phyloP scores from a whole-genome alignment of 768 basidiomycete species.

The Hortiboletus campestris region DNA sequence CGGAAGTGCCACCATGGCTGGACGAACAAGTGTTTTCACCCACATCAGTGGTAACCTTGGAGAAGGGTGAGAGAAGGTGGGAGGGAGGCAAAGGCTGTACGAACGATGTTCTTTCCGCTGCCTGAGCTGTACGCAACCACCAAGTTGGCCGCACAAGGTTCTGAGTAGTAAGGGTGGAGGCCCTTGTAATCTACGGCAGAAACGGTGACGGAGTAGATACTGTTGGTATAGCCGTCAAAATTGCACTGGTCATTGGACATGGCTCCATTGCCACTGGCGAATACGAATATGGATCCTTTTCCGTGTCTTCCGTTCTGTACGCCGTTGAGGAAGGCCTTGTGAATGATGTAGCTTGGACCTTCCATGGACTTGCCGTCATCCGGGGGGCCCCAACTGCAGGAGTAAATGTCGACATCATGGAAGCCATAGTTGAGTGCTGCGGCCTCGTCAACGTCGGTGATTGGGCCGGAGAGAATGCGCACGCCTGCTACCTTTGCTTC shows the following conservation, averaged over 20 bases:
- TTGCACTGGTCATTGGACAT: slow-evolving; percentile 93
- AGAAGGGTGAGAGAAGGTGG: slow-evolving; percentile 14
- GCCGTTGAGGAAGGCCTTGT: slow-evolving; percentile 92
- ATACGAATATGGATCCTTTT: slow-evolving; percentile 93
- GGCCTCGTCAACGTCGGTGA: slow-evolving; percentile 95
- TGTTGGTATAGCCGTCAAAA: slow-evolving; percentile 99
- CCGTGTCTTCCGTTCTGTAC: slow-evolving; percentile 86
- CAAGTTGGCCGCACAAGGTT: slow-evolving; percentile 97
- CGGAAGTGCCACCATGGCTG: slow-evolving; percentile 93
- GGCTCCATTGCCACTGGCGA: slow-evolving; percentile 97
- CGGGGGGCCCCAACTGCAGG: slow-evolving; percentile 97
- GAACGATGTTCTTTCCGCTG: slow-evolving; percentile 86
- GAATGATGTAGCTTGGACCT: slow-evolving; percentile 84
- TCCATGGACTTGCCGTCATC: slow-evolving; percentile 96
- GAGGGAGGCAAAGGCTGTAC: slow-evolving; percentile 30
- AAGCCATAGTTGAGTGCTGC: slow-evolving; percentile 92
- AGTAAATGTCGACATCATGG: slow-evolving; percentile 85
- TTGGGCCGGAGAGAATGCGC: slow-evolving; percentile 92
- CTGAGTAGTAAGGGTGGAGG: slow-evolving; percentile 94
- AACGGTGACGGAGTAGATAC: slow-evolving; percentile 94
- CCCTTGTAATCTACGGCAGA: slow-evolving; percentile 94
- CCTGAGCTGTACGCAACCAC: slow-evolving; percentile 96
- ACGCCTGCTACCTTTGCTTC: slow-evolving; percentile 89
- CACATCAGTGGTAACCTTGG: slow-evolving; percentile 90
- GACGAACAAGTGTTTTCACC: slow-evolving; percentile 80